A percentile compares a stretch with the other conserved stretches of the same genome.
These are phyloP conservation scores for Neofusicoccum laricinum DNA, from an alignment of 2,329 filamentous ascomycete genomes.

Conservation along the genomic window DNA sequence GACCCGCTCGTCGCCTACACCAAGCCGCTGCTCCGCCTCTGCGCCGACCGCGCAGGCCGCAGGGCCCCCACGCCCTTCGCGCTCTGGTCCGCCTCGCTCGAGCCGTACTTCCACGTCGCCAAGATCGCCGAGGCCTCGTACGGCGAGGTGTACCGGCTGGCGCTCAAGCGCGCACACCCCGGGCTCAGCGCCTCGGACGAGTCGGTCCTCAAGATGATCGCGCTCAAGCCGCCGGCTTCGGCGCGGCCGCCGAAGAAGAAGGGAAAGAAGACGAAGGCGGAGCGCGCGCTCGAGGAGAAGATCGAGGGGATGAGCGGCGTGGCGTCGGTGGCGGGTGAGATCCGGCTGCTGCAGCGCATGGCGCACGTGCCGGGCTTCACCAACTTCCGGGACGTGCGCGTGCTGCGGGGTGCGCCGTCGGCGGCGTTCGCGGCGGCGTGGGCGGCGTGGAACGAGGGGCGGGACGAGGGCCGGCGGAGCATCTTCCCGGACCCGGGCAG, in stretches of 20 bases:
- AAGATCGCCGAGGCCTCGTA: constrained; percentile 67
- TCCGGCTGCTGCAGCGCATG: constrained; percentile 55
- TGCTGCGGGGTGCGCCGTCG: constrained; percentile 57
- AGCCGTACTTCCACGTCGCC: constrained; percentile 47
- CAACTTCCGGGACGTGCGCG: constrained; percentile 57
- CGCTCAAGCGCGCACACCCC: constrained; percentile 27
- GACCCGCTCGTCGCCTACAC: constrained; percentile 19
- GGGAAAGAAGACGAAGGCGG: constrained; percentile 21
- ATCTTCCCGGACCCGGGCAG: constrained; percentile 57
- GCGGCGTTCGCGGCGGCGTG: constrained; percentile 48
- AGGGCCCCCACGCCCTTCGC: constrained; percentile 31
- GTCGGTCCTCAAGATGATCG: constrained; percentile 48
- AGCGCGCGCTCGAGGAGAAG: constrained; percentile 33
- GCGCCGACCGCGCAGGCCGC: constrained; percentile 23
- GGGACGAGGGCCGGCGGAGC: constrained; percentile 45
- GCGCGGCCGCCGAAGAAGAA: background rate
- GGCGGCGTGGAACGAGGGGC: constrained; percentile 42
- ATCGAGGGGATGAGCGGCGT: constrained; percentile 42
- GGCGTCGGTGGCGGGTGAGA: constrained; percentile 45
- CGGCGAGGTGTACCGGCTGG: constrained; percentile 62
- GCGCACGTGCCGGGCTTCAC: constrained; percentile 62
- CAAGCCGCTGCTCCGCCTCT: constrained; percentile 29
- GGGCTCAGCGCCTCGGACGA: constrained; percentile 36
- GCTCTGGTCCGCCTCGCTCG: constrained; percentile 41
- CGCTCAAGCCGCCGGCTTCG: constrained; percentile 32